Evolutionary conservation across 495 filamentous ascomycete species (phyloP).

Genomic region (Hyaloscypha variabilis): DNA sequence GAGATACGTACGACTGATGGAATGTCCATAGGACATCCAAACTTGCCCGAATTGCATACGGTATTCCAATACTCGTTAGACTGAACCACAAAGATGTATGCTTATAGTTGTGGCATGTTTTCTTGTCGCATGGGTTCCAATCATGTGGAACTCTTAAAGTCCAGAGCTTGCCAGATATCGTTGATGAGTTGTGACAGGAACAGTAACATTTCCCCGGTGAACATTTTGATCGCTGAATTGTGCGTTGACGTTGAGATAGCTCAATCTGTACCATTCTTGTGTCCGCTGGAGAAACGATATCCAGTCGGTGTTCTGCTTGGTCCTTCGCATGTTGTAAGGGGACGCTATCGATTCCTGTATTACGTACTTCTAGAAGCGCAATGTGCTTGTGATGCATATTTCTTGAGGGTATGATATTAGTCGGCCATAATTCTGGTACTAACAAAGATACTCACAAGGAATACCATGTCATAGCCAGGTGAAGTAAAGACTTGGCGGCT

Average conservation of each 20-base stretch:
- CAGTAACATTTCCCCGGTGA: not conserved
- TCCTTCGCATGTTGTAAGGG: too few relatives aligned
- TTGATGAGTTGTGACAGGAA: not conserved
- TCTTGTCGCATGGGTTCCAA: conserved; percentile 3
- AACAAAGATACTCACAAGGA: not conserved
- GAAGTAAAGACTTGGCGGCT: not conserved
- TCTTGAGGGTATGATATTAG: too few relatives aligned
- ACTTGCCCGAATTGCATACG: not conserved
- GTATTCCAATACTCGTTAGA: conserved; percentile 9
- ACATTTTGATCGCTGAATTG: not conserved
- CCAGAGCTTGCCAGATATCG: not conserved
- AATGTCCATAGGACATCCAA: not conserved
- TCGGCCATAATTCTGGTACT: too few relatives aligned
- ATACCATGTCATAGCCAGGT: not conserved
- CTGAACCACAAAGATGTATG: conserved; percentile 7
- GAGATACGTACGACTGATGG: not conserved
- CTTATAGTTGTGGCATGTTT: conserved; percentile 4
- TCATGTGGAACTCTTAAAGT: not conserved
- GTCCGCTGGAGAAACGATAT: not conserved
- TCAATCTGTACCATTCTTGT: not conserved
- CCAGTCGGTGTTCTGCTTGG: not conserved
- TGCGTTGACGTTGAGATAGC: not conserved
- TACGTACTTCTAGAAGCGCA: too few relatives aligned
- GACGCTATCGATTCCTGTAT: too few relatives aligned
- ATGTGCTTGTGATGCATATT: too few relatives aligned